These are phyloP conservation scores for Cutaneotrichosporon sp. DNA, from an alignment of 1,284 basidiomycete species.

Conservation along the genomic window DNA sequence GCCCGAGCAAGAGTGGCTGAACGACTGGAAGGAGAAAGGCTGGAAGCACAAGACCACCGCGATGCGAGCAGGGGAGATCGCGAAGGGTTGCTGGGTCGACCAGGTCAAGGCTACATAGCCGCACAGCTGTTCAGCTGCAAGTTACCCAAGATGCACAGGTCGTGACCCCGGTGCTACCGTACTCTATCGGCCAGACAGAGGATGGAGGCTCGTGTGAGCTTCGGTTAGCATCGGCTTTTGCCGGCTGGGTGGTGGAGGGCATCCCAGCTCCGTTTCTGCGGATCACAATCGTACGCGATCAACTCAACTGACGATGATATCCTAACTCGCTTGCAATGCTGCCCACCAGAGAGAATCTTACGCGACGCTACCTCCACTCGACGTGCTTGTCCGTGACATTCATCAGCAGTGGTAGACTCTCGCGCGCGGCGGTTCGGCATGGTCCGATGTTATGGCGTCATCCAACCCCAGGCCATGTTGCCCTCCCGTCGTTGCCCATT, in stretches of 20 bases:
- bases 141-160: too few relatives aligned
- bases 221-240: not conserved
- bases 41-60: conserved; percentile 12
- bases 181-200: too few relatives aligned
- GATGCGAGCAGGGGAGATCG: not conserved
- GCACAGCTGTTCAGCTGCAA: not conserved
- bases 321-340: too few relatives aligned
- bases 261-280: too few relatives aligned
- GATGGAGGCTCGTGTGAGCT: not conserved
- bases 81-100: not conserved
- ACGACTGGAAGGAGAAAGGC: conserved; percentile 12
- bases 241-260: too few relatives aligned
- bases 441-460: not conserved
- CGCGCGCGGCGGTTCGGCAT: not conserved
- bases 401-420: not conserved
- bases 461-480: not conserved
- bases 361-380: too few relatives aligned
- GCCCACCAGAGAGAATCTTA: too few relatives aligned
- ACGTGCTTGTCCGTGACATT: too few relatives aligned
- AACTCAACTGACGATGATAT: too few relatives aligned
- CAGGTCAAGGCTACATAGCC: not conserved
- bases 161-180: too few relatives aligned
- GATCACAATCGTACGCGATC: too few relatives aligned
- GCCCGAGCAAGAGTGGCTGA: conserved; percentile 10
- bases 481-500: too few relatives aligned